Evolutionary conservation across 139 green algal species (phyloP), one percentile per base, ranked within the genome.

Genomic region (Auxenochlorella pyrenoidosa): DNA sequence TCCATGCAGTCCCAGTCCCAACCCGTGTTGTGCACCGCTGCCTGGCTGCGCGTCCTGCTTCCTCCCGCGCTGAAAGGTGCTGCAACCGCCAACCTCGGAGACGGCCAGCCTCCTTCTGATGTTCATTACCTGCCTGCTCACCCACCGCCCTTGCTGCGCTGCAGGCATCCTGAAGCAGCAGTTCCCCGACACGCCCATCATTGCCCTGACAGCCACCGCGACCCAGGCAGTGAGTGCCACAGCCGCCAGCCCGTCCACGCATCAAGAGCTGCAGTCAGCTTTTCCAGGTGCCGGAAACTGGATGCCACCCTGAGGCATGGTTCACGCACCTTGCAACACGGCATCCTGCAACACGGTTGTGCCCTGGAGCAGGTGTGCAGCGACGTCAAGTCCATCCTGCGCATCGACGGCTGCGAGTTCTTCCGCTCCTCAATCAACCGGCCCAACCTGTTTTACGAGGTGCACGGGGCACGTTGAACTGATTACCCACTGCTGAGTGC

Each of bases 401-500:
- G 83, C 71, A 93, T 94, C 38, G 72, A 91, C 24, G 90, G 89
- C 38, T 91, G 89, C 77, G 95, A 97, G 86, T 75, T 90, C 54
- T 97, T 97, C 86, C 85, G 86, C 4, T 79, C 77, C 71, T 92
- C 84, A 66, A 86, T 97, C 83, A 94, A 97, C 90, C 86, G 95
- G 10, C 94, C 95, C 38, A 97, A 97, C 92, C 89, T 97, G 54
- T 91, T 87, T 43, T 97, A 96, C 58, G 90, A 95, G 92, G 92
- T 94, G 38, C 12, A 54, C 6, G 8, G 15, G 18, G 54, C 15
- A 22, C 54, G 36, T 15, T 54, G 38, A 22, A 51, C 22, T 47
- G 54, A 4, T 78, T 5, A 5, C 44, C 40, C 22, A 36, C 16
- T 77, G 2, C 8, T 77, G 65, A 6, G 28, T 24, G 22, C 63